Conservation (phyloP, 1,139 yeast species). For the Kluyveromyces sp. region DNA sequence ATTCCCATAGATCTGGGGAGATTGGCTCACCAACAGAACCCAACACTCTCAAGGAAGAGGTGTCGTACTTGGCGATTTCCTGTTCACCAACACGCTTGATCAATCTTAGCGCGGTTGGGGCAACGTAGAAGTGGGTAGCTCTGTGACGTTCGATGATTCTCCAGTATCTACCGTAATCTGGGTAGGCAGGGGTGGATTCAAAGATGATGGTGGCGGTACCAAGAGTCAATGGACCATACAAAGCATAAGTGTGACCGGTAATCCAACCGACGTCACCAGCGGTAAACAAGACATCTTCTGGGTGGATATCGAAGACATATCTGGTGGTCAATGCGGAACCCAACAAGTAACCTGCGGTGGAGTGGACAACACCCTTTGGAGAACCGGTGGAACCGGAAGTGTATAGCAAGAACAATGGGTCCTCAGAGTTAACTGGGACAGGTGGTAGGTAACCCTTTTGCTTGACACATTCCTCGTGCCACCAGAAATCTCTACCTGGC, state of each 20-base stretch:
- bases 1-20: constrained; percentile 96
- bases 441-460: constrained; percentile 84
- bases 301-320: constrained; percentile 87
- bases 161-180: constrained; percentile 96
- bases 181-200: constrained; percentile 98
- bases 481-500: constrained; percentile 84
- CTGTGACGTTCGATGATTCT: constrained; percentile 86
- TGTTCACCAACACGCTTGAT: constrained; percentile 89
- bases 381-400: constrained; percentile 88
- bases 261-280: constrained; percentile 99
- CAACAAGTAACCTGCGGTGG: constrained; percentile 87
- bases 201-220: constrained; percentile 91
- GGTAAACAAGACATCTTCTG: constrained; percentile 82
- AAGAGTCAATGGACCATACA: constrained; percentile 83
- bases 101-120: constrained; percentile 95
- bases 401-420: constrained; percentile 22
- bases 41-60: constrained; percentile 82
- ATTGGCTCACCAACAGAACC: constrained; percentile 99
- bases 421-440: constrained; percentile 56
- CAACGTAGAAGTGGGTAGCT: constrained; percentile 96
- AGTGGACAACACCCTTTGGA: constrained; percentile 96
- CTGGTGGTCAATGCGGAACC: constrained; percentile 94
- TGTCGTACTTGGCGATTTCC: constrained; percentile 78
- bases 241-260: constrained; percentile 94
- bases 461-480: constrained; percentile 82